These are phyloP conservation scores for Syzygium malaccense DNA, from an alignment of 441 rosid genomes.

Conservation along the genomic window DNA sequence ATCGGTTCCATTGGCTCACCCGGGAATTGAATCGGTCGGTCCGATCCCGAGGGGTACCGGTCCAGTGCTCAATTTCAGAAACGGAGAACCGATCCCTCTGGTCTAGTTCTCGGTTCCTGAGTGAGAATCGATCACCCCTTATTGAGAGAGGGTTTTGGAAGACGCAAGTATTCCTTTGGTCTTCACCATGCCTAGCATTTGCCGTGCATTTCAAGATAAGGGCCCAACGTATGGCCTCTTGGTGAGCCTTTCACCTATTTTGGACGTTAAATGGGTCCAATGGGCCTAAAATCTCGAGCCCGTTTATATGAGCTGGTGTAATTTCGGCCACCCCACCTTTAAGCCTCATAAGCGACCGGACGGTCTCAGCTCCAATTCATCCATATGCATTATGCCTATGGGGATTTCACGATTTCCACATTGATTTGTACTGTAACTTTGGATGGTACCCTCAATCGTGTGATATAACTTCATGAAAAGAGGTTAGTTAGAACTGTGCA, in stretches of 20 bases:
- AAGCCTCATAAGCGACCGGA: background rate
- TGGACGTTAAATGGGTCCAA: background rate
- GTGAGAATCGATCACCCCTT: too few species aligned
- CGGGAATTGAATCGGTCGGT: fast-evolving
- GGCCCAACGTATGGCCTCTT: background rate
- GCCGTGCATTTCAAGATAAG: background rate
- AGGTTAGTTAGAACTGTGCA: background rate
- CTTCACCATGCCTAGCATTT: background rate
- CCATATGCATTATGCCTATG: background rate
- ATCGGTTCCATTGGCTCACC: too few species aligned
- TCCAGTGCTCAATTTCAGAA: fast-evolving
- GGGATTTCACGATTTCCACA: background rate
- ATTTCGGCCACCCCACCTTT: background rate
- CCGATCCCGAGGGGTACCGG: fast-evolving
- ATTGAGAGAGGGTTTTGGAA: background rate
- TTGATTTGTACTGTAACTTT: background rate
- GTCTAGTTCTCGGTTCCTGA: too few species aligned
- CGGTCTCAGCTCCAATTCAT: background rate
- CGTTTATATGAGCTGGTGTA: background rate
- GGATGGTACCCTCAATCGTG: background rate
- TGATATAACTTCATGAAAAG: background rate
- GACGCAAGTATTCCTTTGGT: background rate
- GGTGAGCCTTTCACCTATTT: background rate
- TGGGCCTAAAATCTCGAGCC: background rate
- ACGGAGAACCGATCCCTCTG: fast-evolving